Evolutionary conservation across 768 basidiomycete genomes (phyloP), one percentile per base, ranked within the genome.

Genomic region (Panaeolus cyanescens): DNA sequence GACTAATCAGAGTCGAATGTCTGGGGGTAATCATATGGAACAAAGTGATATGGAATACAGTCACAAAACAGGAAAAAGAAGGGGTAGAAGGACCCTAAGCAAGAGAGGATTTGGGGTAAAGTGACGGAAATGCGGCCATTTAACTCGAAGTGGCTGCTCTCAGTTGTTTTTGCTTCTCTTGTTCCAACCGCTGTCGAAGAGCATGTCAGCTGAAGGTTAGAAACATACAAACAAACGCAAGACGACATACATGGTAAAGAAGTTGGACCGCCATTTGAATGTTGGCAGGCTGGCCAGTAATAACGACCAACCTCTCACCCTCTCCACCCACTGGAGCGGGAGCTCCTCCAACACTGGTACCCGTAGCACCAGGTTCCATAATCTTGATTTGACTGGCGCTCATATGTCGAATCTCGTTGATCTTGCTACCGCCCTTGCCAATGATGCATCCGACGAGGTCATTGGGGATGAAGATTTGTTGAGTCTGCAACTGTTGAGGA

Each of bases 391-490:
- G 90, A 74, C 95, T 96, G 28, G 91, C 91, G 64, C 93, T 96
- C 86, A 94, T 91, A 65, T 94, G 89, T 66, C 97, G 85, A 64
- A 99, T 97, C 77, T 99, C 97, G 70, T 99, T 99, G 80, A 99
- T 99, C 78, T 99, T 99, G 72, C 90, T 89, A 9, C 97, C 97
- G 19, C 93, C 96, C 75, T 99, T 99, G 40, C 97, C 97, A 67
- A 99, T 99, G 76, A 99, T 95, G 64, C 92, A 93, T 10, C 94
- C 96, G 22, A 99, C 97, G 28, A 99, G 84, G 69, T 97, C 94
- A 71, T 98, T 98, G 6, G 97, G 97, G 65, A 99, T 97, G 74
- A 91, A 99, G 64, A 99, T 97, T 73, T 98, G 95, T 71, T 99
- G 97, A 3, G 95, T 97, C 75, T 97, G 95, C 58, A 96, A 75